Percentiles rank a stretch among this genome's conserved stretches.
Evolutionary conservation across 768 basidiomycete species (phyloP).

Genomic region (Amanita phalloides): DNA sequence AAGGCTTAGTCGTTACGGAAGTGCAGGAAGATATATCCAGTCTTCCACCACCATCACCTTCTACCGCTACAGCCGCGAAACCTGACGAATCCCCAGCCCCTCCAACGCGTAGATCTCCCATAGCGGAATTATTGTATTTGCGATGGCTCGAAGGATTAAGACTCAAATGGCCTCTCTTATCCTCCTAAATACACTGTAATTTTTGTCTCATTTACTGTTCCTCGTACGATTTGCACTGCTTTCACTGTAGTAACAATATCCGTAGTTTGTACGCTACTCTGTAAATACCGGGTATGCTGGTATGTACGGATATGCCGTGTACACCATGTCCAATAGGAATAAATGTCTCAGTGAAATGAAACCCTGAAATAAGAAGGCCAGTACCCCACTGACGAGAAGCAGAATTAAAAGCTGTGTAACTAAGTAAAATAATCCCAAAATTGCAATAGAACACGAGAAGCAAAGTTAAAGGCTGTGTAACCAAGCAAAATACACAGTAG

Average conservation of each 20-base stretch:
- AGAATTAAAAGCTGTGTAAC: neutral
- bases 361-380: neutral
- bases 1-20: conserved; percentile 76
- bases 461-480: neutral
- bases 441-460: neutral
- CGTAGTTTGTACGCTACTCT: neutral
- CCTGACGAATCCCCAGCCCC: conserved; percentile 23
- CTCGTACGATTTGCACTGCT: neutral
- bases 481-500: neutral
- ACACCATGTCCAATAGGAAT: neutral
- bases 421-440: neutral
- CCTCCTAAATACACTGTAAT: conserved; percentile 10
- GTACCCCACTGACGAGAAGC: neutral
- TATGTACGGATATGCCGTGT: neutral
- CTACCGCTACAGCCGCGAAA: conserved; percentile 13
- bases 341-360: neutral
- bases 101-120: conserved; percentile 66
- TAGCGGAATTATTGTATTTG: conserved; percentile 94
- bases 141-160: conserved; percentile 91
- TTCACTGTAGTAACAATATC: neutral
- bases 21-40: conserved; percentile 62
- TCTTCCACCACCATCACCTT: conserved; percentile 20
- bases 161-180: conserved; percentile 78
- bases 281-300: neutral
- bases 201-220: neutral